Base-by-base conservation (phyloP, 805 yeast species). In the Yamadazyma nakazawae region DNA sequence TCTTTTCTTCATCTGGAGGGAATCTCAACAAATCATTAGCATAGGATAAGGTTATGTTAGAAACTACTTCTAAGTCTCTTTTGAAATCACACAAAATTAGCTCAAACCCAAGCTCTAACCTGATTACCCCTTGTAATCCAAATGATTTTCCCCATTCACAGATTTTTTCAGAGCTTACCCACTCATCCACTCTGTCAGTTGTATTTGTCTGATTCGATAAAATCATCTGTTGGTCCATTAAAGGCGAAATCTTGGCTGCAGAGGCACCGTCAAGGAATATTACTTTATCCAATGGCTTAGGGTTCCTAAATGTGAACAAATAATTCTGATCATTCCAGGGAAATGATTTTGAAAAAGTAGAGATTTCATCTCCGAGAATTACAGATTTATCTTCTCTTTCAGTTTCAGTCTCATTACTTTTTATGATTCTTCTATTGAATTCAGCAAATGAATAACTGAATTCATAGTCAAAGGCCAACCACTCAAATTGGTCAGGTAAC, bases 401-500 rank as follows among this genome's bases (percentile, higher is more conserved):
- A n/a, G 28, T 19, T 13, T 28, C 34, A 42, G 48, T 26, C 16
- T 19, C 26, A 12, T 36, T 19, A 12, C 3, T 5, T 8, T 19
- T 18, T 10, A n/a, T 4, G 10, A 41, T 24, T 42, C 47, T 35
- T 21, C 45, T 24, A 26, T 34, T 38, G 39, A 45, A 45, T 2
- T 26, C 38, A n/a, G 75, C 73, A 64, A 80, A 81, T 48, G 59
- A 62, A 50, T 75, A 79, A 51, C 84, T 77, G 60, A 81, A 81
- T 54, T 82, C 86, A 51, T 69, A 75, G 56, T 81, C 84, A 75
- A 81, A 66, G 1, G 87, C 88, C 10, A 80, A 62, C 87, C 88
- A 82, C 57, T 82, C 87, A 28, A 72, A 72, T 19, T 67, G 56
- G 0, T 58, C 57, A 1, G 85, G 85, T 9, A 79, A 53, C 3